A percentile compares a stretch with the other conserved stretches of the same genome.
These are phyloP conservation scores for Phoma sp. DNA, from an alignment of 2,329 filamentous ascomycete species.

Conservation along the genomic window DNA sequence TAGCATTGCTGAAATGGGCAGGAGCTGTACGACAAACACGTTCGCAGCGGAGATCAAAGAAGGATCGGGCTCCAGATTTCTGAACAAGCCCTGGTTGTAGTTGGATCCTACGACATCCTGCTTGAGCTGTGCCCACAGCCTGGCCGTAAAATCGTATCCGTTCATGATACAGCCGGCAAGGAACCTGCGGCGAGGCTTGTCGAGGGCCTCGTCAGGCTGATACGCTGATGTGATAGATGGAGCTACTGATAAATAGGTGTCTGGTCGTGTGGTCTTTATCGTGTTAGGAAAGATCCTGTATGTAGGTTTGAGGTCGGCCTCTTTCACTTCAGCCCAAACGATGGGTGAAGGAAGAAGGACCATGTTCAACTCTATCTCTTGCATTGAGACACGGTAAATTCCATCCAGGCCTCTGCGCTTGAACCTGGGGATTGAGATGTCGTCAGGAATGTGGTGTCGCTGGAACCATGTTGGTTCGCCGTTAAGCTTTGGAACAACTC, in stretches of 20 bases:
- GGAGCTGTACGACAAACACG: slow-evolving; percentile 11
- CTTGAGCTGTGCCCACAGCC: slow-evolving; percentile 23
- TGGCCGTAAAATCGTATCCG: slow-evolving; percentile 16
- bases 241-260: background rate
- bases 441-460: background rate
- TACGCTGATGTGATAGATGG: background rate
- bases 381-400: slow-evolving; percentile 15
- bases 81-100: slow-evolving; percentile 18
- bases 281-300: slow-evolving; percentile 2
- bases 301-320: background rate
- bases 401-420: slow-evolving; percentile 1
- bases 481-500: background rate
- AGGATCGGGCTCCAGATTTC: slow-evolving; percentile 13
- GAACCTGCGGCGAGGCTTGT: slow-evolving; percentile 17
- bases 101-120: slow-evolving; percentile 19
- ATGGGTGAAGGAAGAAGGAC: slow-evolving; percentile 11
- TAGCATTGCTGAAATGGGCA: background rate
- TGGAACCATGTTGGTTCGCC: slow-evolving; percentile 17
- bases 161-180: slow-evolving; percentile 22
- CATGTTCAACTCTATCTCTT: slow-evolving; percentile 20
- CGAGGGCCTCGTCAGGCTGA: slow-evolving; percentile 1
- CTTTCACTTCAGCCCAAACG: background rate
- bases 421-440: slow-evolving; percentile 15
- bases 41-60: slow-evolving; percentile 8
- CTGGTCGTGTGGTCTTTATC: slow-evolving; percentile 1